Evolutionary conservation across 305 asterid species (phyloP), one percentile per base, ranked within the genome.

Genomic region (Fraxinus xanthoxyloides): DNA sequence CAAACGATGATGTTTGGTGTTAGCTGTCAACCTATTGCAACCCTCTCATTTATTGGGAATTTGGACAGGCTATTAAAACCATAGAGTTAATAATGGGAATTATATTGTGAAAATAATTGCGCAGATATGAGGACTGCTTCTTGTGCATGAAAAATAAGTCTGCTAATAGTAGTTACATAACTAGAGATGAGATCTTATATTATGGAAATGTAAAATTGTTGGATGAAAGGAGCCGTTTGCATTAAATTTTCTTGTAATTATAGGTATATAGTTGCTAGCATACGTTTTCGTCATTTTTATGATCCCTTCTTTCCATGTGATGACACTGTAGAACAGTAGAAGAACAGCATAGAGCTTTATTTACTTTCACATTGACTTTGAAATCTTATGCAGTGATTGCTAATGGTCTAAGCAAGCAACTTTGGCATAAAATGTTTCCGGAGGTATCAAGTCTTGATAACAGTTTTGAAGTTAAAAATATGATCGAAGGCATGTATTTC

Each of bases 401-500:
- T 12, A 89, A 88, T 83, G 91, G 91, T 31, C 79, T 94, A 4
- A 88, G 87, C 78, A 93, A 92, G 92, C 82, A 85, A 59, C 91
- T 93, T 34, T 94, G 97, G 76, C 43, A 88, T 34, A 88, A 80
- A 69, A 90, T 67, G 89, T 89, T 88, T 82, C 97, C 96, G 0
- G 96, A 89, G 81, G 79, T 88, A 15, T 86, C 92, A 15, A 72
- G 80, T 46, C 77, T 87, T 70, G 77, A 82, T 54, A 48, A 76
- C 79, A 89, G 85, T 79, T 67, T 88, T 79, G 94, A 86, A 78
- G 78, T 77, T 38, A 82, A 82, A 54, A 79, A 78, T 46, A 23
- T 17, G 59, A 84, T 79, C 13, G 88, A 85, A 74, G 84, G 87
- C 76, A 61, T 28, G 75, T 85, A 43, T 80, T 74, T 76, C 80